phyloP scores from a whole-genome alignment of 2,329 filamentous ascomycete genomes.

The Hypoxylon sp. region DNA sequence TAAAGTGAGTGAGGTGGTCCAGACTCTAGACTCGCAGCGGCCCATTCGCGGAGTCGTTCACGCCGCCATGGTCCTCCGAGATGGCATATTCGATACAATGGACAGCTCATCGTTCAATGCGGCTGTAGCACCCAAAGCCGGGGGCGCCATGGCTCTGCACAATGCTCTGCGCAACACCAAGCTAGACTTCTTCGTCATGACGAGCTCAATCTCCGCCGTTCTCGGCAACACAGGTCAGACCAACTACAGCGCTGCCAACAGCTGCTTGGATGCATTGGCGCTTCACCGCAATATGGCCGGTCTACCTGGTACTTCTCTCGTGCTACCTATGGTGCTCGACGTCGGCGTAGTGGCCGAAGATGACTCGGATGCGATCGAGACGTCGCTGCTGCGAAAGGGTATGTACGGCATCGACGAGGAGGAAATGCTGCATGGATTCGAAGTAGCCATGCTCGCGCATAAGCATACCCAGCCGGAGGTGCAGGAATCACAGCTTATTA shows the following conservation, averaged over 20 bases:
- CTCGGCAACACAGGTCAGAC: conserved; percentile 44
- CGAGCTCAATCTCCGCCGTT: conserved; percentile 45
- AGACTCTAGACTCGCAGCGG: conserved; percentile 16
- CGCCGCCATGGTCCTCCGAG: conserved; percentile 50
- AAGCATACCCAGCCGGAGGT: neutral
- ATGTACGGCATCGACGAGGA: conserved; percentile 44
- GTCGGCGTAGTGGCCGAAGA: conserved; percentile 51
- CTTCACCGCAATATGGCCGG: conserved; percentile 47
- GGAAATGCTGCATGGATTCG: conserved; percentile 45
- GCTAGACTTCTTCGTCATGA: conserved; percentile 50
- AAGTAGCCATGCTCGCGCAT: conserved; percentile 45
- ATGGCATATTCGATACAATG: conserved; percentile 41
- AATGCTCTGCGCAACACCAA: conserved; percentile 19
- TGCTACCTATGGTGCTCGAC: conserved; percentile 53
- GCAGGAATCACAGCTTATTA: conserved; percentile 37
- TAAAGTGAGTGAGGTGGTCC: conserved; percentile 43
- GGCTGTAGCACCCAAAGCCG: conserved; percentile 38
- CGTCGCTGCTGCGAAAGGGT: conserved; percentile 35
- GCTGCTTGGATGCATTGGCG: conserved; percentile 53
- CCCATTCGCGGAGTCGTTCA: conserved; percentile 48
- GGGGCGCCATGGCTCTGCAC: conserved; percentile 37
- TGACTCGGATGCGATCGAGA: conserved; percentile 24
- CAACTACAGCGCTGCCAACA: conserved; percentile 53
- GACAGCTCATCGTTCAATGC: conserved; percentile 11
- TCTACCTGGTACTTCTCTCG: conserved; percentile 45